phyloP scores from a whole-genome alignment of 352 stramenopile species.

The Phytophthora sojae region DNA sequence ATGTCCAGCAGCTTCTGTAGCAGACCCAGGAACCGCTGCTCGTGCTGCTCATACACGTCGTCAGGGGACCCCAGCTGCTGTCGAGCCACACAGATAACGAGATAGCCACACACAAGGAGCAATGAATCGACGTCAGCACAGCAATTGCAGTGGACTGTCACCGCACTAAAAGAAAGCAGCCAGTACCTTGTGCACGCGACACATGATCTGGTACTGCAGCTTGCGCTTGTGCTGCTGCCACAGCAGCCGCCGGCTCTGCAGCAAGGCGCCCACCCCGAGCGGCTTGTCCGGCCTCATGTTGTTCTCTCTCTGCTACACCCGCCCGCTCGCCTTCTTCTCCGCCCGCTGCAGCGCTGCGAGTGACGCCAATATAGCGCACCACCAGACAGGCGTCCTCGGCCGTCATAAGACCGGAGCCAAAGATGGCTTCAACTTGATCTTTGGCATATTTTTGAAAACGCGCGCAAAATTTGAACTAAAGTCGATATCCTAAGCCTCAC shows the following conservation, averaged over 20 bases:
- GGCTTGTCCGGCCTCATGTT: slow-evolving; percentile 30
- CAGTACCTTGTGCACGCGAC: slow-evolving; percentile 61
- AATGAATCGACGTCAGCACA: not conserved
- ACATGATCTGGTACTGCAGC: slow-evolving; percentile 63
- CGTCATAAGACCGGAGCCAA: slow-evolving; percentile 28
- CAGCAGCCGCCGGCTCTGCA: slow-evolving; percentile 49
- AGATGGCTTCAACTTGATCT: slow-evolving; percentile 30
- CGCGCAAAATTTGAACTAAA: slow-evolving; percentile 27
- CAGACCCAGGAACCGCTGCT: slow-evolving; percentile 73
- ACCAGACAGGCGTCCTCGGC: slow-evolving; percentile 10
- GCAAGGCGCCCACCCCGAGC: slow-evolving; percentile 33
- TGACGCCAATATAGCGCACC: slow-evolving; percentile 1
- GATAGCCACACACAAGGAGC: not conserved
- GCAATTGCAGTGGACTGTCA: not conserved
- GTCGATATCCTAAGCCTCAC: not conserved
- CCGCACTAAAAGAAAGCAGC: not conserved
- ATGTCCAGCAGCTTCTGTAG: slow-evolving; percentile 81
- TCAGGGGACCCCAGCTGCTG: slow-evolving; percentile 61
- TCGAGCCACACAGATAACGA: not conserved
- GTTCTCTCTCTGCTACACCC: not conserved
- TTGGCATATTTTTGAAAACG: slow-evolving; percentile 20
- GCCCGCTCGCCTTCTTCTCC: not conserved
- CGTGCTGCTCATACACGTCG: slow-evolving; percentile 74
- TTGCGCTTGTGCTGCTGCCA: slow-evolving; percentile 73
- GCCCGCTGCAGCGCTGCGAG: not conserved